Evolutionary conservation across 2,329 filamentous ascomycete genomes (phyloP), one percentile per base, ranked within the genome.

Genomic region (Colletotrichum orchidophilum): DNA sequence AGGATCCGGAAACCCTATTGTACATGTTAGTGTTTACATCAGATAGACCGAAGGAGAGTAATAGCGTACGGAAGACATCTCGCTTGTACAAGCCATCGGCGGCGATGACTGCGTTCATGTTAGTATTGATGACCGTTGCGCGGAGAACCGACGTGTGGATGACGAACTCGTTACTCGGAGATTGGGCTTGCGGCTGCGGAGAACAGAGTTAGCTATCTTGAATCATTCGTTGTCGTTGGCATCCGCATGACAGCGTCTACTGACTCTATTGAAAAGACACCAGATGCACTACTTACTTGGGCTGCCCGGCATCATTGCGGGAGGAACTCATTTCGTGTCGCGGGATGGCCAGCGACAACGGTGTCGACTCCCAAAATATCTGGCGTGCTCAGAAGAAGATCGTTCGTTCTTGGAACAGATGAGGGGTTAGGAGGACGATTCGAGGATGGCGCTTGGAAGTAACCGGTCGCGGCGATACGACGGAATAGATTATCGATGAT

Each of bases 11-110:
- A 98, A 97, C 80, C 96, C 96, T 98, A 69, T 71, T 54, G 57
- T 46, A 3, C 21, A 35, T 69, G 76, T 84, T 75, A 83, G 24
- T 46, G n/a, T 12, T 49, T 15, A 39, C 13, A 35, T 49, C 29
- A n/a, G 33, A n/a, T 57, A 35, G 5, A 15, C n/a, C n/a, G 29
- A 26, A 27, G 33, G 59, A 12, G 33, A 53, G 39, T 21, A 11
- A 46, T 24, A 46, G 91, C 94, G 78, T 92, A 98, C 96, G 91
- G 84, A 99, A 98, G 73, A 99, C 95, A 94, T 99, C 96, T 84
- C 96, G 92, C 87, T 98, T 99, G 88, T 98, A 98, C 75, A 99
- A 88, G 72, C 96, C 96, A 88, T 99, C 96, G 77, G 96, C 96
- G 77, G 96, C 96, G 86, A 99, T 98, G 85, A 99, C 96, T 98